Evolutionary conservation across 371 early-diverging fungal species (phyloP).

Genomic region (Syncephalastrum monosporum): DNA sequence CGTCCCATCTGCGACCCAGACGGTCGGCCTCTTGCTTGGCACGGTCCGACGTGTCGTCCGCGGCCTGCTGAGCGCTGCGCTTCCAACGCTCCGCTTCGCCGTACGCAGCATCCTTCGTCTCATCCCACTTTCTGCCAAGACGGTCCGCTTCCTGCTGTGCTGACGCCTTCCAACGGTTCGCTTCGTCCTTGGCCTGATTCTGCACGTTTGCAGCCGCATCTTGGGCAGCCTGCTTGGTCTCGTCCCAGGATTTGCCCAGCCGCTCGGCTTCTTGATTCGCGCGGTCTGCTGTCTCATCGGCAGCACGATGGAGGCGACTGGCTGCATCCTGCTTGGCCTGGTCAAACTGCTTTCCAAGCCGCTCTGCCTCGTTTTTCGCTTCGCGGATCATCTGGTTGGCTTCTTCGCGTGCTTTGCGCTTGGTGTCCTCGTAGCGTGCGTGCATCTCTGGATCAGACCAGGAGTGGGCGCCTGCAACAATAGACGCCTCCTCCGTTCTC

Average conservation of each 20-base stretch:
- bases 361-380: constrained; percentile 4
- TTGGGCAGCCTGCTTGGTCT: constrained; percentile 8
- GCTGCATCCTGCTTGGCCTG: constrained; percentile 9
- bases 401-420: constrained; percentile 9
- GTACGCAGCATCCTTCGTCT: constrained; percentile 9
- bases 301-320: not conserved
- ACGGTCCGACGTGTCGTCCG: not conserved
- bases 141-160: constrained; percentile 9
- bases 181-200: constrained; percentile 5
- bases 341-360: not conserved
- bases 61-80: not conserved
- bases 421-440: constrained; percentile 6
- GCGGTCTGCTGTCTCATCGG: constrained; percentile 6
- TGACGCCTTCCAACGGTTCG: constrained; percentile 1
- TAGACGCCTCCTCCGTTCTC: not conserved
- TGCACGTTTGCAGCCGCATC: not conserved
- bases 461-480: constrained; percentile 8
- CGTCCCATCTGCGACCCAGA: constrained; percentile 6
- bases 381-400: constrained; percentile 2
- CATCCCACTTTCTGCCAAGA: constrained; percentile 6
- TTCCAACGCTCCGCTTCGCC: not conserved
- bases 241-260: not conserved
- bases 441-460: constrained; percentile 13
- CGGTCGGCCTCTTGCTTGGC: constrained; percentile 7
- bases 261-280: constrained; percentile 10